These are phyloP conservation scores for Calocybe cyanea DNA, from an alignment of 768 basidiomycete species.

Conservation along the genomic window DNA sequence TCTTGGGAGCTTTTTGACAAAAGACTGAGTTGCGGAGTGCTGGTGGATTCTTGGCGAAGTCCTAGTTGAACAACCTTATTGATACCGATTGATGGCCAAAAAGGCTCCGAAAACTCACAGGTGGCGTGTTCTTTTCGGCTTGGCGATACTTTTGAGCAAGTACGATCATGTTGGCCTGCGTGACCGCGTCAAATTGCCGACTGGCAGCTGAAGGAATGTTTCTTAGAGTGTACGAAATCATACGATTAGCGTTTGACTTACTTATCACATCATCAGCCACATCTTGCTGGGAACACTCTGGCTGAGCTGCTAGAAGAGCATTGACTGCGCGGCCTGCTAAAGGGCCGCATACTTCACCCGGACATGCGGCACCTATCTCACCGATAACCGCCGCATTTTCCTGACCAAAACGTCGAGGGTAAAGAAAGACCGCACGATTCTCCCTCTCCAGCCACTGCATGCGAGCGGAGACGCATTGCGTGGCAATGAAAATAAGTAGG, in stretches of 20 bases:
- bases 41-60: constrained; percentile 50
- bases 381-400: constrained; percentile 44
- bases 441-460: constrained; percentile 47
- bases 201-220: constrained; percentile 39
- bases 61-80: constrained; percentile 25
- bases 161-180: constrained; percentile 47
- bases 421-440: constrained; percentile 37
- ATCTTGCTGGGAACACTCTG: constrained; percentile 55
- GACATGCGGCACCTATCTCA: constrained; percentile 43
- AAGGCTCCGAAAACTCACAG: constrained; percentile 28
- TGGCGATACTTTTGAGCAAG: constrained; percentile 52
- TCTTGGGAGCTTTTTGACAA: constrained; percentile 51
- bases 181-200: constrained; percentile 47
- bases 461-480: constrained; percentile 34
- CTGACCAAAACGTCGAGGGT: constrained; percentile 53
- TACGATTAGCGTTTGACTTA: constrained; percentile 19
- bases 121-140: constrained; percentile 58
- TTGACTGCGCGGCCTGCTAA: constrained; percentile 48
- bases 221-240: not conserved
- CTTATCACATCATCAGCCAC: constrained; percentile 55
- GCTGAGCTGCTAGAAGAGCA: constrained; percentile 48
- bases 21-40: constrained; percentile 51
- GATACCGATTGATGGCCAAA: not conserved
- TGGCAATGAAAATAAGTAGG: constrained; percentile 24
- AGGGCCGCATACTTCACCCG: constrained; percentile 43